Conservation (phyloP, 345 rosid species). For the Xanthoceras sorbifolium region DNA sequence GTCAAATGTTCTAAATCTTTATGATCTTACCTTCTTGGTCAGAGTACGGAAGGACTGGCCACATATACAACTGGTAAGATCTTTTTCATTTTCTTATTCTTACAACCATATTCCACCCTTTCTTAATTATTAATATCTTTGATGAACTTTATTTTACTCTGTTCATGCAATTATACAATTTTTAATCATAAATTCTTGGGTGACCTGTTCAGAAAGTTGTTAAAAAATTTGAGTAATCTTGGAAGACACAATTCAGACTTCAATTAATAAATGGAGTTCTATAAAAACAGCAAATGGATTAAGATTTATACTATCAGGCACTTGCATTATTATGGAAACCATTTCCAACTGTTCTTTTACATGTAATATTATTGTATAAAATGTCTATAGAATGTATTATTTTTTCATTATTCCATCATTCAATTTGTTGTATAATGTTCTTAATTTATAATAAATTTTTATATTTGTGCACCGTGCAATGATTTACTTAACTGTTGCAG, state of each 20-base stretch:
- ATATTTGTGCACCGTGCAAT: background rate
- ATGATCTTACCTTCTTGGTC: conserved; percentile 25
- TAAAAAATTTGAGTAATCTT: background rate
- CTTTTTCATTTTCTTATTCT: conserved; percentile 1
- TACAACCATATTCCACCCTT: background rate
- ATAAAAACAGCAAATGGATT: background rate
- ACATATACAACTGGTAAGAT: conserved; percentile 72
- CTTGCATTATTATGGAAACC: background rate
- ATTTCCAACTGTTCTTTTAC: background rate
- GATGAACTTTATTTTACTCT: conserved; percentile 1
- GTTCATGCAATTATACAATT: background rate
- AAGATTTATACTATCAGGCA: background rate
- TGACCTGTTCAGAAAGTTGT: background rate
- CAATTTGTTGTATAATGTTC: background rate
- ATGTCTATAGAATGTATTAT: background rate
- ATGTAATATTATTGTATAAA: background rate
- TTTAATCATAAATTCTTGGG: background rate
- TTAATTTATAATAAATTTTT: background rate
- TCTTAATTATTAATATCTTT: background rate
- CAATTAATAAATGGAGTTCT: background rate
- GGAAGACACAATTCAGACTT: background rate
- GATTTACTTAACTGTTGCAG: conserved; percentile 38
- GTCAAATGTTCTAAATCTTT: conserved; percentile 2
- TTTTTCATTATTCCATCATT: background rate
- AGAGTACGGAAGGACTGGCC: conserved; percentile 70